Conservation (phyloP, 2,329 filamentous ascomycete species). For the Kalaharituber pfeilii region DNA sequence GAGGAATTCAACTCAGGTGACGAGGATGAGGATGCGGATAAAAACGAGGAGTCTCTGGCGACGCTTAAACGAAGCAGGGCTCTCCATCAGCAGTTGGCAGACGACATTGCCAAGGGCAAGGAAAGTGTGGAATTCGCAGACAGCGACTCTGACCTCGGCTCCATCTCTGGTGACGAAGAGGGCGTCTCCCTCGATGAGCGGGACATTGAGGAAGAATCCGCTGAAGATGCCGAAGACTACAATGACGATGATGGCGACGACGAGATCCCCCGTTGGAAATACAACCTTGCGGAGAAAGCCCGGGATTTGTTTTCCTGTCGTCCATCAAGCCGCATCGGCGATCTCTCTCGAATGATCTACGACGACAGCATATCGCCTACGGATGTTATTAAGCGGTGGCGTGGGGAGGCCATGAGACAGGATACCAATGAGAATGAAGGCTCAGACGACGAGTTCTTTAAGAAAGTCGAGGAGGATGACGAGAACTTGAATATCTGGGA, state of each 20-base stretch:
- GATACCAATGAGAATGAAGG: constrained; percentile 38
- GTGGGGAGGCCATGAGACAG: constrained; percentile 44
- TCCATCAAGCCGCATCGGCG: constrained; percentile 57
- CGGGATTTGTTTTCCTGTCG: constrained; percentile 51
- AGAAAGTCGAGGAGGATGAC: constrained; percentile 40
- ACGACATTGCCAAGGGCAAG: constrained; percentile 33
- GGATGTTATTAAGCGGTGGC: constrained; percentile 66
- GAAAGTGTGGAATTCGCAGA: constrained; percentile 77
- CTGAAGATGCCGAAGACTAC: constrained; percentile 37
- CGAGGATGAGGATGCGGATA: constrained; percentile 27
- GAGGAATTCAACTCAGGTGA: constrained; percentile 33
- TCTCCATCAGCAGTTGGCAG: constrained; percentile 27
- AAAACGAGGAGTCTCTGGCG: constrained; percentile 28
- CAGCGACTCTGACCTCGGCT: constrained; percentile 90
- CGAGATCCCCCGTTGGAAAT: constrained; percentile 67
- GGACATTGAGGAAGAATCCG: constrained; percentile 37
- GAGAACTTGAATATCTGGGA: constrained; percentile 48
- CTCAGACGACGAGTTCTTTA: constrained; percentile 46
- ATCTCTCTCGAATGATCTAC: constrained; percentile 79
- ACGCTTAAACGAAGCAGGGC: constrained; percentile 29
- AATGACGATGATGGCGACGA: constrained; percentile 49
- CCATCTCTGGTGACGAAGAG: constrained; percentile 46
- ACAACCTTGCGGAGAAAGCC: constrained; percentile 62
- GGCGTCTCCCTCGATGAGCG: constrained; percentile 24
- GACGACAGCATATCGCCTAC: constrained; percentile 57